Base-by-base conservation (phyloP, 345 rosid species). In the Brassica cretica region DNA sequence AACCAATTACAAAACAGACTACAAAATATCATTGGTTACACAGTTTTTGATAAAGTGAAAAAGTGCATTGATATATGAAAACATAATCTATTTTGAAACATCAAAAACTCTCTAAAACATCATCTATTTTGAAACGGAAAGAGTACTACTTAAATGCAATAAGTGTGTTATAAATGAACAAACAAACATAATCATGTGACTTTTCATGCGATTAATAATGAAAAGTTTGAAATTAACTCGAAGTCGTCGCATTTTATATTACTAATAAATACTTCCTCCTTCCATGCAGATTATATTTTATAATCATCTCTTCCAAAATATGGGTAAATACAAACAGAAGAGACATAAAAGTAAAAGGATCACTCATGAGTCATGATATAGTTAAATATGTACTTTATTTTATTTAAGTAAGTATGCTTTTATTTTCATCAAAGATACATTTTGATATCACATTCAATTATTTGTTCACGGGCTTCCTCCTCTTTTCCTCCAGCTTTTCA, bases 191-290 rank as follows among this genome's bases (percentile, higher is more conserved):
- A 73, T 79, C 78, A 73, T 79, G 51, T 21, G 64, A 79, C 71
- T 79, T 79, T 78, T 55, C 74, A 62, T 73, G 74, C 70, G 35
- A 79, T 62, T 79, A 73, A 79, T 73, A 16, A 79, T 79, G 7
- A 73, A 73, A 68, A 68, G 70, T 68, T 79, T 79, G 60, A 79
- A 79, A 78, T 73, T 62, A 68, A 73, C 59, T 79, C 71, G 73
- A 79, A 68, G 82, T 79, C 74, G 70, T 73, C 82, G 68, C 44
- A 2, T n/a, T 71, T 3, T 53, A 39, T 56, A 64, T 29, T 58
- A 76, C n/a, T 9, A 41, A 35, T 62, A 62, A 76, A 14, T 32
- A 62, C 35, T 3, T 44, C 7, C 16, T 25, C 59, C 70, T 15
- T 30, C 65, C 71, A 12, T 35, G 56, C 18, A 49, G 56, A 49